phyloP scores from a whole-genome alignment of 768 basidiomycete genomes.

The Pleurotus eryngii region DNA sequence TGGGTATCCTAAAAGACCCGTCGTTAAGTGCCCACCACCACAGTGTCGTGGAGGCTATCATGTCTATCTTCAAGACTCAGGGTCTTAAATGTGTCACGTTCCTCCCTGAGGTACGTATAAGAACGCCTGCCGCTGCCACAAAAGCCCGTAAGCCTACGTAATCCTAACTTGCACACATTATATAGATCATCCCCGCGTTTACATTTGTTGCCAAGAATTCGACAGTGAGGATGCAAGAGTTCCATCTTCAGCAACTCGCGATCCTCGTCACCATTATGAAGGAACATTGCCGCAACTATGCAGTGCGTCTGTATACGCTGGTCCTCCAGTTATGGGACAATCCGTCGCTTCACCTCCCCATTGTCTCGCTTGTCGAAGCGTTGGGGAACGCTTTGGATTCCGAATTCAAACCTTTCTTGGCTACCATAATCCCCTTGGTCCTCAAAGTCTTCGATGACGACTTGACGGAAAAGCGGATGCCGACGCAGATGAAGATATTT shows the following conservation, averaged over 20 bases:
- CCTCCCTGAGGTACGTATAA: constrained; percentile 71
- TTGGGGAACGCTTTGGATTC: constrained; percentile 92
- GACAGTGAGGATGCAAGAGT: constrained; percentile 81
- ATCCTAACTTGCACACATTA: too few relatives aligned
- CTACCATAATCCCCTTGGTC: constrained; percentile 83
- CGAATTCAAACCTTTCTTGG: constrained; percentile 95
- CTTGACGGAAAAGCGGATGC: constrained; percentile 69
- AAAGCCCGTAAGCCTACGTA: too few relatives aligned
- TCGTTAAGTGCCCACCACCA: constrained; percentile 85
- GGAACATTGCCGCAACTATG: constrained; percentile 92
- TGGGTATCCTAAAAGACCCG: constrained; percentile 85
- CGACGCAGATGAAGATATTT: constrained; percentile 85
- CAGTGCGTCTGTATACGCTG: constrained; percentile 78
- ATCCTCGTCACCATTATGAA: constrained; percentile 96
- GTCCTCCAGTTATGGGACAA: constrained; percentile 92
- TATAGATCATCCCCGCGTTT: constrained; percentile 94
- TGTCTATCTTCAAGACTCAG: constrained; percentile 99
- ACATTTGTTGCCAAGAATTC: constrained; percentile 82
- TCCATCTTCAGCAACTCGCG: constrained; percentile 94
- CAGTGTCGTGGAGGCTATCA: constrained; percentile 94
- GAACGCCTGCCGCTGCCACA: constrained; percentile 2
- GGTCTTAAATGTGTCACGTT: constrained; percentile 95
- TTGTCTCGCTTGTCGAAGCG: constrained; percentile 90
- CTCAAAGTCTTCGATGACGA: constrained; percentile 90
- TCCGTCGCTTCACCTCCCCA: constrained; percentile 77